Evolutionary conservation across 306 rosid species (phyloP), one percentile per base, ranked within the genome.

Genomic region (Mucuna pruriens): DNA sequence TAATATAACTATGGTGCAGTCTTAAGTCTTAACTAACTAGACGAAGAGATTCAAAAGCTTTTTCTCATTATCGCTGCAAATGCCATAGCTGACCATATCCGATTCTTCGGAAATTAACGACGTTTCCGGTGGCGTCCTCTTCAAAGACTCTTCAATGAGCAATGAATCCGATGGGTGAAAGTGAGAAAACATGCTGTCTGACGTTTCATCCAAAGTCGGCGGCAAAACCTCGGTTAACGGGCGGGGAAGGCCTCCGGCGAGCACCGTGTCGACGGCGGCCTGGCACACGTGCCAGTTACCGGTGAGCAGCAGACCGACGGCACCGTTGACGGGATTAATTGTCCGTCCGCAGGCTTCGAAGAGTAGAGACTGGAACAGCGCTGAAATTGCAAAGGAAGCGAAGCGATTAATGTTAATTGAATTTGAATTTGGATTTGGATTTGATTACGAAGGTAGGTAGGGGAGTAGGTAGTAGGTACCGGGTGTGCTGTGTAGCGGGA

Each of bases 291-390:
- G 88, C 97, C 97, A 92, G 84, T 89, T 89, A 7, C 94, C 97
- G 33, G 77, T 84, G 1, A 76, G 83, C 0, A 92, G 73, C 1
- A 92, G 87, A 16, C 97, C 97, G 9, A 92, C 87, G 2, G 93
- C 90, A 1, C 97, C 97, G 81, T 83, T 80, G 25, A 92, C 97
- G 22, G 97, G 97, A 33, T 90, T 92, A n/a, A 92, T 83, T 22
- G 89, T 87, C 16, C 97, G 89, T 1, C 97, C 94, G 62, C 97
- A 92, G 13, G 93, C 97, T 73, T 92, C 97, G 40, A 79, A 92
- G 0, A 92, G 74, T 58, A 92, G 88, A 48, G 97, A 92, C 87
- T 88, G 94, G 66, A 92, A 89, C 75, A 92, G 22, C 66, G 89
- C 97, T 92, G 82, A 10, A 5, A 60, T 25, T n/a, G 10, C 9